Conservation (phyloP, 306 rosid genomes). For the Quercus rubra region DNA sequence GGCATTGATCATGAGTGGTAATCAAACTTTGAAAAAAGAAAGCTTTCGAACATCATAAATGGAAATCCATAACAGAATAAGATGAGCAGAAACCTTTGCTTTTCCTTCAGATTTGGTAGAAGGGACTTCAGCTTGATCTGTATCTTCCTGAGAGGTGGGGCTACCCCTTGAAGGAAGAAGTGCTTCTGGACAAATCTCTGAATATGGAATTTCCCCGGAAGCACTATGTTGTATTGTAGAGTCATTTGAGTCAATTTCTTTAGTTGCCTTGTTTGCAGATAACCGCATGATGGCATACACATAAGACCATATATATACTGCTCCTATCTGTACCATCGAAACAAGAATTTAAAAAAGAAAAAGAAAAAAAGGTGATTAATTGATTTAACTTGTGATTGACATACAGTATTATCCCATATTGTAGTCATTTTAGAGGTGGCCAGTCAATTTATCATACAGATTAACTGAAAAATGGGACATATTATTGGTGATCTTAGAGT, state of each 20-base stretch:
- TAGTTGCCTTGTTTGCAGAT: conserved; percentile 18
- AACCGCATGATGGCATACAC: conserved; percentile 35
- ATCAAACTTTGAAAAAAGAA: neutral
- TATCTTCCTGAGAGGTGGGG: conserved; percentile 12
- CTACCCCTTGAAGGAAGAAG: neutral
- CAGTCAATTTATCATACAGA: neutral
- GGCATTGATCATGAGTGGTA: neutral
- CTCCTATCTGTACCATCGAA: conserved; percentile 26
- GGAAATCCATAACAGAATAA: neutral
- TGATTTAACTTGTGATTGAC: neutral
- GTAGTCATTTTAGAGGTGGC: neutral
- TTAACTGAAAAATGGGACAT: neutral
- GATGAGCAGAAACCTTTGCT: conserved; percentile 15
- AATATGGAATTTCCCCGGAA: conserved; percentile 7
- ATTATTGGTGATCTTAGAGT: neutral
- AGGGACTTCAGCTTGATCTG: conserved; percentile 29
- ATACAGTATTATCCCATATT: no score
- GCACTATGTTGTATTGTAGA: neutral
- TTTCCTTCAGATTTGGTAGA: neutral
- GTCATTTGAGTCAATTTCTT: conserved; percentile 8
- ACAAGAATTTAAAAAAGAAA: neutral
- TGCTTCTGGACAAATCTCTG: conserved; percentile 17
- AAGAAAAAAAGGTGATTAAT: neutral
- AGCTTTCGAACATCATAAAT: neutral
- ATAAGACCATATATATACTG: conserved; percentile 34